Conservation (phyloP, 441 rosid genomes). For the Dalechampia spathulata region DNA sequence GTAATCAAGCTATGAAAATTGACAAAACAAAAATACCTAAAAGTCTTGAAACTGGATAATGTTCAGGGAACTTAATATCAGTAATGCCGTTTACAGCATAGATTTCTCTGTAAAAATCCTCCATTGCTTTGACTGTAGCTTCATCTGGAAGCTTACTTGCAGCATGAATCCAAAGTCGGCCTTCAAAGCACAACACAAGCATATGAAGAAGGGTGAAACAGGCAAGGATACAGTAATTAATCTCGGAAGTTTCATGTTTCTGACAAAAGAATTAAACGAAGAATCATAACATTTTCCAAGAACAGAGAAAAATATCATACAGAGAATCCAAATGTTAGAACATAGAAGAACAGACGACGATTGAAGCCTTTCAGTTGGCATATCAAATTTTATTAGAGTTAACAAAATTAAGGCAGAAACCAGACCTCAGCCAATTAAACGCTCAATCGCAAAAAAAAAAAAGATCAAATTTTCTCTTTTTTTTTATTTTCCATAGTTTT, state of each 20-base stretch:
- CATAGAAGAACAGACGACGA: no score
- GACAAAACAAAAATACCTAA: conserved; percentile 35
- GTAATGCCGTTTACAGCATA: conserved; percentile 66
- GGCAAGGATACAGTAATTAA: no score
- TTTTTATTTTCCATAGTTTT: neutral
- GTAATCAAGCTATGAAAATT: neutral
- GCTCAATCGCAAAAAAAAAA: no score
- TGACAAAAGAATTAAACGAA: no score
- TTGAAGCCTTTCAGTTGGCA: no score
- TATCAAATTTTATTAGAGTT: no score
- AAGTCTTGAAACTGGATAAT: conserved; percentile 84
- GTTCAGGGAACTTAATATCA: conserved; percentile 61
- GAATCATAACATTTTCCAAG: no score
- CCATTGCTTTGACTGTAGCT: conserved; percentile 80
- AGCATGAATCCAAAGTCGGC: conserved; percentile 91
- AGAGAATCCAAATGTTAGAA: no score
- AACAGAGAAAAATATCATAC: no score
- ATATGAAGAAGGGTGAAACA: no score
- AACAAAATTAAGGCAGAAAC: neutral
- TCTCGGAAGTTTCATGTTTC: no score
- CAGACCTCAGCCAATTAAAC: neutral
- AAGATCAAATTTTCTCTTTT: no score
- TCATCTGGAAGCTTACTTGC: conserved; percentile 85
- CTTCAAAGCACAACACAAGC: conserved; percentile 27
- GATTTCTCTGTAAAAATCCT: conserved; percentile 69